Percentiles rank a stretch among this genome's conserved stretches.
phyloP scores from a whole-genome alignment of 495 filamentous ascomycete species.

The Margaritispora aquatica region DNA sequence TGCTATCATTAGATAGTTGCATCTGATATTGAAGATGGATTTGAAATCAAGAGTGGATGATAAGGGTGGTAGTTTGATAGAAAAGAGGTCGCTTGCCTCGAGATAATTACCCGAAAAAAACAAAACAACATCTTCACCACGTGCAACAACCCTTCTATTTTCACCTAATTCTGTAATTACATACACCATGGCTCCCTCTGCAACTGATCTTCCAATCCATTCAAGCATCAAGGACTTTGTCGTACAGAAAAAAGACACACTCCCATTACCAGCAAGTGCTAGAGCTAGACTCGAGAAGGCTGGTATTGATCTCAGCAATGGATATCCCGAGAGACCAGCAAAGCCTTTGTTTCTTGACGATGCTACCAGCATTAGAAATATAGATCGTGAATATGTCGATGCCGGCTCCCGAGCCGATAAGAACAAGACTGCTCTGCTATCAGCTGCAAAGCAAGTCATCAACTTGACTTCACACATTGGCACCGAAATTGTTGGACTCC shows the following conservation, averaged over 20 bases:
- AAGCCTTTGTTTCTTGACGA: slow-evolving; percentile 62
- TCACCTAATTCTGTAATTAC: not conserved
- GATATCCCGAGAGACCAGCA: slow-evolving; percentile 62
- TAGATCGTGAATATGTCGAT: slow-evolving; percentile 52
- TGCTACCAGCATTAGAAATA: slow-evolving; percentile 53
- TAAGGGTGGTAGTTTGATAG: not conserved
- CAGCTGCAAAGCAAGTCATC: slow-evolving; percentile 59
- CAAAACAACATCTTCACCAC: not conserved
- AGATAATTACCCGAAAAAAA: not conserved
- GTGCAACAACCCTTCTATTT: not conserved
- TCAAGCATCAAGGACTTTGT: slow-evolving; percentile 54
- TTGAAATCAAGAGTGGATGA: slow-evolving; percentile 4
- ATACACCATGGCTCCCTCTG: slow-evolving; percentile 28
- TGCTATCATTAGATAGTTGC: not conserved
- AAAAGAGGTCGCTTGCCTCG: not conserved
- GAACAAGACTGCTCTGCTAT: slow-evolving; percentile 56
- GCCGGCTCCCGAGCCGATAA: slow-evolving; percentile 60
- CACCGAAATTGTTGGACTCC: slow-evolving; percentile 64
- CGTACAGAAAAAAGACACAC: slow-evolving; percentile 54
- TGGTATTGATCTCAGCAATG: slow-evolving; percentile 55
- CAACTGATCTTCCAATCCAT: slow-evolving; percentile 39
- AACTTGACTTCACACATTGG: slow-evolving; percentile 62
- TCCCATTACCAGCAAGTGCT: slow-evolving; percentile 47
- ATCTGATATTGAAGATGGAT: not conserved
- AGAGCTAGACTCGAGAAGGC: slow-evolving; percentile 54